These are phyloP conservation scores for Nicotiana rustica DNA, from an alignment of 305 asterid species.

Conservation along the genomic window DNA sequence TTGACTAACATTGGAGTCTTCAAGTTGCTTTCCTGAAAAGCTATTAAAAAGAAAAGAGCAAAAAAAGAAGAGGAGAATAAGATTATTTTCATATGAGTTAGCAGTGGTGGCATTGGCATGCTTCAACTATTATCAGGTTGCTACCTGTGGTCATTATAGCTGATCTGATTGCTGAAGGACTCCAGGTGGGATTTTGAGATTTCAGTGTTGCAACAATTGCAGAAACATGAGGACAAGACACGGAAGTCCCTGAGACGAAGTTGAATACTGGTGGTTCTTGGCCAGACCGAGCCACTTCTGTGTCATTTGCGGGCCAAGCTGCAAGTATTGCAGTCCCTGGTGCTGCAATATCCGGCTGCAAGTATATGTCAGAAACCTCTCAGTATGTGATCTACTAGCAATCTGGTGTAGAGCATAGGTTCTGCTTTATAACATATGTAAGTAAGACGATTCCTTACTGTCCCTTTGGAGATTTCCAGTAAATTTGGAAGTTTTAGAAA, in stretches of 20 bases:
- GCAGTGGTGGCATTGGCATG: neutral
- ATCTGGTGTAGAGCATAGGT: neutral
- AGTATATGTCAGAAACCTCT: conserved; percentile 25
- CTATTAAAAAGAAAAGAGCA: conserved; percentile 35
- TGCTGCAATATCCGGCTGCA: conserved; percentile 82
- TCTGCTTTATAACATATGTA: neutral
- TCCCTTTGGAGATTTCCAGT: neutral
- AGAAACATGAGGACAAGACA: conserved; percentile 83
- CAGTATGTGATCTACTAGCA: neutral
- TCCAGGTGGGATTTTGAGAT: conserved; percentile 69
- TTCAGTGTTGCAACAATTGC: conserved; percentile 72
- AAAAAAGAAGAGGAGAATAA: neutral
- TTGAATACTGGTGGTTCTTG: conserved; percentile 50
- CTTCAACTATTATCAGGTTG: neutral
- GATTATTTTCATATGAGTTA: neutral
- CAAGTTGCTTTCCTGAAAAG: conserved; percentile 41
- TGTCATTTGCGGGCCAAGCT: conserved; percentile 63
- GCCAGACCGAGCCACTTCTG: conserved; percentile 39
- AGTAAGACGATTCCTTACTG: neutral
- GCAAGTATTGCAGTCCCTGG: conserved; percentile 86
- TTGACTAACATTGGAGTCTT: conserved; percentile 44
- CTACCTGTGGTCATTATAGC: conserved; percentile 87
- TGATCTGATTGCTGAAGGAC: conserved; percentile 74
- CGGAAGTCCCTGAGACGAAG: conserved; percentile 77
- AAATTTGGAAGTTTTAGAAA: neutral